Conservation (phyloP, 164 flowering plant genomes). For the Magnolia sinica region DNA sequence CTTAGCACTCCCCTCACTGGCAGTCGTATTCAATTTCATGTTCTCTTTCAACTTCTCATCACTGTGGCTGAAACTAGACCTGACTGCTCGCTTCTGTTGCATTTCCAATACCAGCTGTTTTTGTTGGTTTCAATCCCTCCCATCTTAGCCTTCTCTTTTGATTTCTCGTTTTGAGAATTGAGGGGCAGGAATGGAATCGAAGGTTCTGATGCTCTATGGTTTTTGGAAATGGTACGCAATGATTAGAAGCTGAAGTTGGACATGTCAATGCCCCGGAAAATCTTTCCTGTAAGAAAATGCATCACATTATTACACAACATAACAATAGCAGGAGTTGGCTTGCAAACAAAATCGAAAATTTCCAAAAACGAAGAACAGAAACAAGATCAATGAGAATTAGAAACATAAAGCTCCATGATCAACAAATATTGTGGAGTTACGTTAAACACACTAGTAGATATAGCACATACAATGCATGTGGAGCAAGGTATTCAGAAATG, state of each 20-base stretch:
- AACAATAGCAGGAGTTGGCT: neutral
- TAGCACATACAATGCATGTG: too few species aligned
- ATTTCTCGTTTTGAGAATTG: slow-evolving; percentile 38
- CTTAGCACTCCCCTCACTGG: slow-evolving; percentile 2
- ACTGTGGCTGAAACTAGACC: slow-evolving; percentile 20
- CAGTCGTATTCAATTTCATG: slow-evolving; percentile 12
- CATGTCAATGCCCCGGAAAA: slow-evolving; percentile 27
- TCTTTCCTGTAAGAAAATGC: slow-evolving; percentile 52
- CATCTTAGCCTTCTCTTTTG: slow-evolving; percentile 25
- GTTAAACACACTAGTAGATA: too few species aligned
- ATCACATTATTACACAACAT: neutral
- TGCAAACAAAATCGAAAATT: too few species aligned
- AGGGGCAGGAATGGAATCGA: slow-evolving; percentile 32
- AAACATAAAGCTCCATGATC: too few species aligned
- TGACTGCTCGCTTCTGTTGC: slow-evolving; percentile 7
- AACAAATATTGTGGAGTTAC: too few species aligned
- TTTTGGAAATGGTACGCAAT: slow-evolving; percentile 16
- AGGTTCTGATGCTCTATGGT: slow-evolving; percentile 26
- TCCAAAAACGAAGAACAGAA: too few species aligned
- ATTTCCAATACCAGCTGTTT: neutral
- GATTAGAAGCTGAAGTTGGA: slow-evolving; percentile 6
- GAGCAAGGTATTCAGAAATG: too few species aligned
- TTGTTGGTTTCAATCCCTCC: slow-evolving; percentile 13
- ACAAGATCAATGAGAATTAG: too few species aligned
- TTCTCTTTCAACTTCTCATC: slow-evolving; percentile 22